Percentiles rank a stretch among this genome's conserved stretches.
Conservation (phyloP, 768 basidiomycete genomes). For the Boletus bicolor region DNA sequence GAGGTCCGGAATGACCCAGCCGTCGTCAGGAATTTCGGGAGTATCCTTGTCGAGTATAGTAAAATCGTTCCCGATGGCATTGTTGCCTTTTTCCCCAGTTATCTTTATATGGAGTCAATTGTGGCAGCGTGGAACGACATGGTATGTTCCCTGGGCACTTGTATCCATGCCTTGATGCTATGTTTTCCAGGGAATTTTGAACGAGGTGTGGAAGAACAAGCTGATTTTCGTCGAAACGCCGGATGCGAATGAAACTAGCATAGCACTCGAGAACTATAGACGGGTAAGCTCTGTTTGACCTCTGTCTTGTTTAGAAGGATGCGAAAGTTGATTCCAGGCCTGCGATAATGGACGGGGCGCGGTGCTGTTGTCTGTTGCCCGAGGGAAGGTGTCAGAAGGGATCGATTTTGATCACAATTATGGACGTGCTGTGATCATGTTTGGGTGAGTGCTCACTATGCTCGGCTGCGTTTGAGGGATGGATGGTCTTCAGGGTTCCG, state of each 20-base stretch:
- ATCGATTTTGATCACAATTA: slow-evolving; percentile 99
- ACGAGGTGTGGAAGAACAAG: slow-evolving; percentile 99
- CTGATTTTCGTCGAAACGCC: slow-evolving; percentile 99
- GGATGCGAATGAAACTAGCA: slow-evolving; percentile 97
- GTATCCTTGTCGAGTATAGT: slow-evolving; percentile 96
- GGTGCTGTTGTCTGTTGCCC: slow-evolving; percentile 92
- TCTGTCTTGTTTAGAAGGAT: background rate
- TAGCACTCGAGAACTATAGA: slow-evolving; percentile 95
- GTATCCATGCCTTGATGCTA: background rate
- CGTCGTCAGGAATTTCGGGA: slow-evolving; percentile 98
- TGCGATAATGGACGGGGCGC: slow-evolving; percentile 99
- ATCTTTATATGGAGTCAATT: slow-evolving; percentile 99
- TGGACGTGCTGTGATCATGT: slow-evolving; percentile 98
- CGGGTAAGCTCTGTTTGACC: slow-evolving; percentile 50
- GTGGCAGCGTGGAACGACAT: slow-evolving; percentile 99
- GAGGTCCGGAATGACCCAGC: slow-evolving; percentile 99
- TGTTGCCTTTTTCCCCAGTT: slow-evolving; percentile 98
- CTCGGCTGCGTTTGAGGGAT: slow-evolving; percentile 1
- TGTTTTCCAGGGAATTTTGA: slow-evolving; percentile 80
- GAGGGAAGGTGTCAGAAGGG: slow-evolving; percentile 99
- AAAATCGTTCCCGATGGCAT: slow-evolving; percentile 98
- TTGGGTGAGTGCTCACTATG: slow-evolving; percentile 61
- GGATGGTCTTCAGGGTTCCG: slow-evolving; percentile 58
- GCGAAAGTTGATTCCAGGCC: slow-evolving; percentile 49
- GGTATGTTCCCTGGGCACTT: slow-evolving; percentile 49